Evolutionary conservation across 1,139 yeast genomes (phyloP), one percentile per base, ranked within the genome.

Genomic region (Wickerhamiella pararugosa): DNA sequence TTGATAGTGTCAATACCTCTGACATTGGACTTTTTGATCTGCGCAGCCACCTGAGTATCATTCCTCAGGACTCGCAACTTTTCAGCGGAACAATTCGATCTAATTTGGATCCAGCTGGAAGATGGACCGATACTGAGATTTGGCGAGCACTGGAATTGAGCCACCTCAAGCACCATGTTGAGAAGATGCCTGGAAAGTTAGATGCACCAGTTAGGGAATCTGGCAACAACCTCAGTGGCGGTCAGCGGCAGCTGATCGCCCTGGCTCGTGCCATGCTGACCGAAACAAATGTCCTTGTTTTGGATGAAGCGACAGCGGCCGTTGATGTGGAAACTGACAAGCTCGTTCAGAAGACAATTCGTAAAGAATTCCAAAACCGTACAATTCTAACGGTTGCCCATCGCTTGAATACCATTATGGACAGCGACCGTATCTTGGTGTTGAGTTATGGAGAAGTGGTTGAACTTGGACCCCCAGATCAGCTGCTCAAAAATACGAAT

Each of bases 281-380:
- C 42, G 80, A 83, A 26, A 76, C 93, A 5, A 76, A 76, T 51
- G 74, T 87, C 39, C 67, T 86, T 48, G 83, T 86, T 6, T 66
- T 87, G 52, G 98, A 90, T 60, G 98, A 90, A 63, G 97, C 97
- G 9, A 87, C 97, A 4, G 96, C 97, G 2, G 94, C 95, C 2
- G 95, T 90, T 41, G 98, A 90, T 61, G 95, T 86, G 29, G 93
- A 86, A 56, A 90, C 98, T 1, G 98, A 90, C 60, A 67, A 78
- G 52, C 71, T 86, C 37, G 70, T 87, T 42, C 97, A 87, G 63
- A 76, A 79, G 53, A 87, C 96, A 0, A 87, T 87, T 45, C 73
- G 96, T 59, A 64, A 69, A 3, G 94, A 84, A 46, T 87, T 87
- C 60, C 75, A 76, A 53, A 84, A 86, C 50, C 74, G 94, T 58